A percentile compares a stretch with the other conserved stretches of the same genome.
Evolutionary conservation across 2,329 filamentous ascomycete genomes (phyloP).

Genomic region (Penicillium sp.): DNA sequence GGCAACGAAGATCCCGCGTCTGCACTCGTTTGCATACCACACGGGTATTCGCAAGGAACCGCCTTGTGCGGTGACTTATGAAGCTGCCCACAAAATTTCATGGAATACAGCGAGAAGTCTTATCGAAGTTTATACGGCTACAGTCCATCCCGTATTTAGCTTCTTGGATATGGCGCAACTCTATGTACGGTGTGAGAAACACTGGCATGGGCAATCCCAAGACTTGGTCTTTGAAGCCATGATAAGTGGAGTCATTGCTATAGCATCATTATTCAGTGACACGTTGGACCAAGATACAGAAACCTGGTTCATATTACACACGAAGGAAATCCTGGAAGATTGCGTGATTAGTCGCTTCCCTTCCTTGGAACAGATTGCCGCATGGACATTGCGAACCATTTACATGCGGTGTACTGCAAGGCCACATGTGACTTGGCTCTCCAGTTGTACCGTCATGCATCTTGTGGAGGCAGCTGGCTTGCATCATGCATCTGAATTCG

Average conservation of each 20-base stretch:
- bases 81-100: constrained; percentile 22
- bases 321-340: constrained; percentile 44
- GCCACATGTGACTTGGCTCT: constrained; percentile 52
- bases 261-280: constrained; percentile 32
- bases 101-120: constrained; percentile 23
- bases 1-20: constrained; percentile 29
- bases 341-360: constrained; percentile 20
- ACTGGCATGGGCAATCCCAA: constrained; percentile 26
- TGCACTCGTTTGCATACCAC: constrained; percentile 39
- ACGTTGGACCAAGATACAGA: constrained; percentile 21
- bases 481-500: constrained; percentile 15
- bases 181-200: constrained; percentile 21
- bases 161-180: constrained; percentile 28
- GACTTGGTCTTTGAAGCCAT: constrained; percentile 31
- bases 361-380: constrained; percentile 24
- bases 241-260: constrained; percentile 28
- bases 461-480: constrained; percentile 47
- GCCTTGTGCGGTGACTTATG: constrained; percentile 16
- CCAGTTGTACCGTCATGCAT: constrained; percentile 52
- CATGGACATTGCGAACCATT: constrained; percentile 49
- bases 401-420: constrained; percentile 49
- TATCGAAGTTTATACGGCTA: constrained; percentile 27
- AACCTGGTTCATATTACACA: constrained; percentile 28
- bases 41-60: constrained; percentile 29
- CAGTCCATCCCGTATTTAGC: constrained; percentile 31